Evolutionary conservation across 805 yeast species (phyloP).

Genomic region (Zygosaccharomyces bisporus): DNA sequence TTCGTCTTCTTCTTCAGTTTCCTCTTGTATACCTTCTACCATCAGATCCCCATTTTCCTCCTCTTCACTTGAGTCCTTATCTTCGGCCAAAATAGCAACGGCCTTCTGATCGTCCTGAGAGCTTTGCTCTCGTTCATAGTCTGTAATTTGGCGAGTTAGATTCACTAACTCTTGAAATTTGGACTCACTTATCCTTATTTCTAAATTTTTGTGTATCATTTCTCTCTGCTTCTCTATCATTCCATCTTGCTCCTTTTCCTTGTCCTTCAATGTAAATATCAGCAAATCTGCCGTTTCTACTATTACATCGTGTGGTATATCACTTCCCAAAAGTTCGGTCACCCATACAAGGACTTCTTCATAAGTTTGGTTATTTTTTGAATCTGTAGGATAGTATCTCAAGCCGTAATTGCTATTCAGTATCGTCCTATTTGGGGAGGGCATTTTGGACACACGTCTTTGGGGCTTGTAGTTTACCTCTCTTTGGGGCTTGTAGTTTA

Average conservation of each 20-base stretch:
- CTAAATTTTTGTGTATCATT: conserved; percentile 46
- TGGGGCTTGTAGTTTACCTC: conserved; percentile 3
- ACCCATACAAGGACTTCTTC: conserved; percentile 61
- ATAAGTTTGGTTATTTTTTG: conserved; percentile 48
- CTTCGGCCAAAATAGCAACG: conserved; percentile 44
- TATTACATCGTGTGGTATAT: conserved; percentile 70
- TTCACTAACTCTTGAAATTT: conserved; percentile 44
- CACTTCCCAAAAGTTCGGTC: conserved; percentile 52
- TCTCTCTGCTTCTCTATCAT: conserved; percentile 42
- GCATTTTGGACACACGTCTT: conserved; percentile 1
- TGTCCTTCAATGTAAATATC: conserved; percentile 21
- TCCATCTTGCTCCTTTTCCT: conserved; percentile 19
- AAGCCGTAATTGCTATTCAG: conserved; percentile 40
- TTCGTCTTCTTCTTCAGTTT: conserved; percentile 25
- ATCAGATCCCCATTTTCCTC: conserved; percentile 23
- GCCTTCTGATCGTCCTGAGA: conserved; percentile 37
- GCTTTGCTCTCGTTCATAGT: conserved; percentile 37
- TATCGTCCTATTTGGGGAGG: conserved; percentile 24
- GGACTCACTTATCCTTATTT: conserved; percentile 30
- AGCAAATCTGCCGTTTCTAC: conserved; percentile 35
- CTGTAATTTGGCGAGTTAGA: conserved; percentile 48
- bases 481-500: conserved; percentile 13
- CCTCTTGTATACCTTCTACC: too few relatives aligned
- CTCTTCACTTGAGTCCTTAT: conserved; percentile 39
- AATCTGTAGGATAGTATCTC: conserved; percentile 60